Base-by-base conservation (phyloP, 2,329 filamentous ascomycete genomes). In the Ophiocordyceps australis region DNA sequence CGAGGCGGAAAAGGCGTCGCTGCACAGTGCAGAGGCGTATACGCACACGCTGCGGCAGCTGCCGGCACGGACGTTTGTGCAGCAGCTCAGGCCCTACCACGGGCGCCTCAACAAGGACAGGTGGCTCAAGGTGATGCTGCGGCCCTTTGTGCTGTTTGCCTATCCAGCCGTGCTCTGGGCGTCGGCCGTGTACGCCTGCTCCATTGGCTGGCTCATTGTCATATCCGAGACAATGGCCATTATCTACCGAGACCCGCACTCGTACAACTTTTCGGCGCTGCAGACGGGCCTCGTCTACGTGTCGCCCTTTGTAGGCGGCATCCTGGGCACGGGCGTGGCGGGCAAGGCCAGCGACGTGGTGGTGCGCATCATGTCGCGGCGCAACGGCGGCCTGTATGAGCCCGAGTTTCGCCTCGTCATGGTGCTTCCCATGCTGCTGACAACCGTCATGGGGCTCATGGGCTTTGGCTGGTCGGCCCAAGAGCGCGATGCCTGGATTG, bases 161-260 rank as follows among this genome's bases (percentile, higher is more conserved):
- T 94, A 95, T 41, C 89, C 89, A 0, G 69, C 79, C 1, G 78
- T 95, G 2, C 63, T 94, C 7, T 95, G 85, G 86, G 86, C 80
- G 5, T 59, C 82, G 0, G 59, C 78, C 1, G 70, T 93, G 4
- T 95, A 95, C 45, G 60, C 83, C 0, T 74, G 89, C 38, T 89
- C 83, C 0, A 68, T 95, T 6, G 86, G 86, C 20, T 95, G 86
- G 89, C 63, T 95, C 16, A 94, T 95, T 36, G 83, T 95, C 22
- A 66, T 95, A 2, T 93, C 83, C 1, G 85, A 95, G 49, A 78
- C 77, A 0, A 71, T 95, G 3, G 67, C 81, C 1, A 62, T 76
- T 30, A 77, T 95, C 32, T 95, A 81, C 47, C 69, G 78, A 20
- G 59, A 70, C 28, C 55, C 59, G 1, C 55, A 64, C 0, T 61